These are phyloP conservation scores for Fusarium humuli DNA, from an alignment of 2,329 filamentous ascomycete genomes.

Conservation along the genomic window DNA sequence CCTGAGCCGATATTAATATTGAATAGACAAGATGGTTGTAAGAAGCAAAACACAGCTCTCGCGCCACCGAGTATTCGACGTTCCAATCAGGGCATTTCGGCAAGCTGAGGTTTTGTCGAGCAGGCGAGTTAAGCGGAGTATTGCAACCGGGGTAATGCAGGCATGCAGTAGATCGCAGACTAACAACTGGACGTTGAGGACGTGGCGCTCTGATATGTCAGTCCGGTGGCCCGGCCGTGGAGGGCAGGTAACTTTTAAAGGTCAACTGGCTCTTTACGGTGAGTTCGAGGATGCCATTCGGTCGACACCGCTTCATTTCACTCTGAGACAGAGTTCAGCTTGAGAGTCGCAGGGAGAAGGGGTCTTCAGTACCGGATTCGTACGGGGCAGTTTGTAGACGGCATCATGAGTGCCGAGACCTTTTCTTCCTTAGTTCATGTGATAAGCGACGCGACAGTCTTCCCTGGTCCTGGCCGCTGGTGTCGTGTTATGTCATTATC, in stretches of 20 bases:
- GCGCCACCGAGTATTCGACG: slow-evolving; percentile 15
- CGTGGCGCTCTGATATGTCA: slow-evolving; percentile 29
- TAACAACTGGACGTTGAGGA: slow-evolving; percentile 28
- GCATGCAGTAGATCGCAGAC: slow-evolving; percentile 24
- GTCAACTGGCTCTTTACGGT: slow-evolving; percentile 1
- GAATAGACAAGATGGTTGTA: slow-evolving; percentile 10
- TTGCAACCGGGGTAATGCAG: slow-evolving; percentile 13
- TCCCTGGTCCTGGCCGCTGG: not conserved
- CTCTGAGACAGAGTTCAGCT: slow-evolving; percentile 9
- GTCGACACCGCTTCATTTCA: slow-evolving; percentile 11
- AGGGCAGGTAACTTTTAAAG: slow-evolving; percentile 15
- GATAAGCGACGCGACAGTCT: not conserved
- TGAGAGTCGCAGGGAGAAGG: slow-evolving; percentile 2
- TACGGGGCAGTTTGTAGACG: not conserved
- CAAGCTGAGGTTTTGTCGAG: slow-evolving; percentile 14
- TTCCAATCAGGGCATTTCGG: slow-evolving; percentile 22
- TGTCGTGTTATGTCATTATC: slow-evolving; percentile 14
- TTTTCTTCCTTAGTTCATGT: slow-evolving; percentile 2
- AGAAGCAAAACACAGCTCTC: slow-evolving; percentile 17
- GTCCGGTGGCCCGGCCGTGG: slow-evolving; percentile 19
- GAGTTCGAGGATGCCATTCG: not conserved
- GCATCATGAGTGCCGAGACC: slow-evolving; percentile 17
- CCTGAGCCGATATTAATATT: not conserved
- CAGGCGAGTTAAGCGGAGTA: slow-evolving; percentile 27
- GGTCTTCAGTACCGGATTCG: not conserved